Evolutionary conservation across 2,329 filamentous ascomycete genomes (phyloP), one percentile per base, ranked within the genome.

Genomic region (Basipetospora sp.): DNA sequence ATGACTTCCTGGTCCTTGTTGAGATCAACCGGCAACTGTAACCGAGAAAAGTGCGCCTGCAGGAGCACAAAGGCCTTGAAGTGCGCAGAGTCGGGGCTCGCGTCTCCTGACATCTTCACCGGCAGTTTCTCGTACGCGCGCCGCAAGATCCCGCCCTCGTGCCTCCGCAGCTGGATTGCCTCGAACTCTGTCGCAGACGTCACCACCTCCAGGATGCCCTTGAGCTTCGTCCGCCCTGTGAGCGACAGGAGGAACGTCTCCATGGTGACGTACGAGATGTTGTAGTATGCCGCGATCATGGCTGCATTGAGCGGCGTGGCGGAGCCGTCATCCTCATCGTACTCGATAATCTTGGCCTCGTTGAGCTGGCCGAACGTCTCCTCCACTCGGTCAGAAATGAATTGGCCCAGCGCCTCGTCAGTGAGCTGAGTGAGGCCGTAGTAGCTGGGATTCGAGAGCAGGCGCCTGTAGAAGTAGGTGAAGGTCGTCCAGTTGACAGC

Each of bases 221-320:
- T 98, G 46, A 98, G 74, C 65, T 94, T 96, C 4, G 87, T 96
- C 48, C 80, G 80, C 30, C 77, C 77, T 39, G 76, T 87, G 33
- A 98, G 70, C 11, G 90, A 98, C 40, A 98, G 68, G 36, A 98
- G 67, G 68, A 98, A 88, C 0, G 90, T 98, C 62, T 98, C 88
- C 87, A 98, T 98, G 3, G 90, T 98, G 56, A 94, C 83, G 62
- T 94, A 96, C 5, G 88, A 94, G 52, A 98, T 94, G 59, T 94
- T 96, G 70, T 98, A 98, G 67, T 98, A 96, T 2, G 90, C 86
- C 8, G 84, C 86, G 52, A 98, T 96, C 83, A 94, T 94, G 47
- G 90, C 90, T 3, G 88, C 82, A 56, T 98, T 96, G 50, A 94
- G 74, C 11, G 90, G 87, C 14, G 81, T 73, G 31, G 96, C 79